phyloP scores from a whole-genome alignment of 495 filamentous ascomycete species.

The Trichoderma virens region DNA sequence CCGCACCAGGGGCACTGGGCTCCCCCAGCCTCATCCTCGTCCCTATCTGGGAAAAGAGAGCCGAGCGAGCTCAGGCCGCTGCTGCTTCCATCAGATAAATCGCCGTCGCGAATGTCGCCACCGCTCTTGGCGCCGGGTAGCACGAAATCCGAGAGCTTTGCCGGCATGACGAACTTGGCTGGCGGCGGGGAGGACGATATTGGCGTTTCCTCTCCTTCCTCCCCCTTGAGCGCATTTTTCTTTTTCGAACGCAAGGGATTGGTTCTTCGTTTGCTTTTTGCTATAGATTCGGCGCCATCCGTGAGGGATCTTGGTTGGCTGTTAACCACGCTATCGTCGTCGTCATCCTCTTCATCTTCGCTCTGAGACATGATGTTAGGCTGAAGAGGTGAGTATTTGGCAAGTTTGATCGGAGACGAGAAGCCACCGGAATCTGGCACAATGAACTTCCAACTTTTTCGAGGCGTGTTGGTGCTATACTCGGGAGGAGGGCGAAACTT shows the following conservation, averaged over 20 bases:
- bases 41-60: neutral
- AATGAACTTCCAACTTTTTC: neutral
- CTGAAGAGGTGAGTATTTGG: neutral
- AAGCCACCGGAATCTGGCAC: neutral
- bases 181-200: neutral
- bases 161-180: neutral
- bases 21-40: neutral
- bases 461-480: neutral
- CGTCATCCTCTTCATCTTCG: neutral
- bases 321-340: neutral
- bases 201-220: neutral
- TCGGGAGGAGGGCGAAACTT: neutral
- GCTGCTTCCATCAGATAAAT: neutral
- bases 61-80: neutral
- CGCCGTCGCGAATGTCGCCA: neutral
- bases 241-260: neutral
- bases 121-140: neutral
- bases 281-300: too few species aligned
- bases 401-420: neutral
- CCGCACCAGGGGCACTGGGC: conserved; percentile 65
- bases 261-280: neutral
- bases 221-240: neutral
- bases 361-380: neutral
- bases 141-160: neutral
- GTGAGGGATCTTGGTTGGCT: too few species aligned